Conservation (phyloP, 768 basidiomycete species). For the Boletus sp. region DNA sequence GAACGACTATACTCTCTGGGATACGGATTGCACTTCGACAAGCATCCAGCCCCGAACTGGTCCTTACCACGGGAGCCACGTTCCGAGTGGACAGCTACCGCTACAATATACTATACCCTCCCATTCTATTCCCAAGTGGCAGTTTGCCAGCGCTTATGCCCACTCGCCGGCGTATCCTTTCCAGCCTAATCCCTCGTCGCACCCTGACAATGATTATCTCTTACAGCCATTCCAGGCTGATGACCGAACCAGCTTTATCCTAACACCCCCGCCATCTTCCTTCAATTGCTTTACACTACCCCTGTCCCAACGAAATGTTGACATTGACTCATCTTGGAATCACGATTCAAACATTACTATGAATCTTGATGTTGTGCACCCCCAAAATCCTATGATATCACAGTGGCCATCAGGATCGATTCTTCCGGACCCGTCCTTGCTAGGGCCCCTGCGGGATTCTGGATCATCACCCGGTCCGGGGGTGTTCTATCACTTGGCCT, state of each 20-base stretch:
- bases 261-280: not conserved
- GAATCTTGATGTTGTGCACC: not conserved
- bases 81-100: slow-evolving; percentile 2
- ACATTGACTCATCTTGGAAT: not conserved
- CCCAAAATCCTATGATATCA: slow-evolving; percentile 1
- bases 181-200: not conserved
- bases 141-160: not conserved
- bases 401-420: slow-evolving; percentile 1
- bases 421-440: not conserved
- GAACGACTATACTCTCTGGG: not conserved
- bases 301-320: not conserved
- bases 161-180: not conserved
- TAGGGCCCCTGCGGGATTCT: not conserved
- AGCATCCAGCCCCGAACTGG: not conserved
- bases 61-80: not conserved
- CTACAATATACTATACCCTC: not conserved
- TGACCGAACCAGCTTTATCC: not conserved
- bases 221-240: slow-evolving; percentile 3
- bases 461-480: not conserved
- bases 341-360: not conserved
- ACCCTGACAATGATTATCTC: not conserved
- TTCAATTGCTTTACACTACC: not conserved
- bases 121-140: slow-evolving; percentile 4
- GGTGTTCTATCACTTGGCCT: not conserved
- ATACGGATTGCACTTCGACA: not conserved